Evolutionary conservation across 1,284 basidiomycete genomes (phyloP), one percentile per base, ranked within the genome.

Genomic region (Trametes pubescens): DNA sequence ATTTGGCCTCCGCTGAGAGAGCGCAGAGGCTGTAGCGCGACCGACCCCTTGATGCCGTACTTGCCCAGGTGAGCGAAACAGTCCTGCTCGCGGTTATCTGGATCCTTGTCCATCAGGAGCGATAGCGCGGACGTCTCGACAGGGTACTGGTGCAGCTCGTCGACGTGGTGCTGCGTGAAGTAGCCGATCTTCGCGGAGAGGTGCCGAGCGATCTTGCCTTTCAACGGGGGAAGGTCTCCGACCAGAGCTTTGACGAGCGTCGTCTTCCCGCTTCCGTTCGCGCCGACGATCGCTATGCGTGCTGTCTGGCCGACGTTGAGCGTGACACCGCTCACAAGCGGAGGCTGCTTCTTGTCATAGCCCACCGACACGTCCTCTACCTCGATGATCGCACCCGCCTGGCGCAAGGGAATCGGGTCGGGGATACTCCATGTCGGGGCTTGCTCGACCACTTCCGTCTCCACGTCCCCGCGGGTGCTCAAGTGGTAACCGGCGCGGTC

Each of bases 1-100:
- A 87, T 85, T 69, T 91, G 88, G 8, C 89, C 88, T 29, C 88
- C 87, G 37, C 82, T 84, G n/a, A 88, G 73, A 14, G 76, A 74
- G 3, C 71, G 72, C 32, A 87, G 70, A 0, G 84, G 82, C 34
- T 14, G 81, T 75, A 64, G 81, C 77, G 57, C 80, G 14, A 77
- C 73, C 49, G 74, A 75, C 1, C 86, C 86, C 22, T 75, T 72
- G 13, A 89, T 72, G 1, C 86, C 86, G 51, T 87, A 78, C 5
- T 78, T 76, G 4, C 84, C 84, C 0, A 89, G 74, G 52, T 79
- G 79, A 16, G 77, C 75, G 34, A 85, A 75, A 26, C 76, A 78
- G 57, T 81, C 75, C 13, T 72, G 66, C 35, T 75, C 77, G 24
- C 64, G 63, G 18, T 55, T 52, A 43, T 58, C 66, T 32, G 69